Percentiles rank a stretch among this genome's conserved stretches.
Conservation (phyloP, 78 protist genomes). For the Guillardia theta region DNA sequence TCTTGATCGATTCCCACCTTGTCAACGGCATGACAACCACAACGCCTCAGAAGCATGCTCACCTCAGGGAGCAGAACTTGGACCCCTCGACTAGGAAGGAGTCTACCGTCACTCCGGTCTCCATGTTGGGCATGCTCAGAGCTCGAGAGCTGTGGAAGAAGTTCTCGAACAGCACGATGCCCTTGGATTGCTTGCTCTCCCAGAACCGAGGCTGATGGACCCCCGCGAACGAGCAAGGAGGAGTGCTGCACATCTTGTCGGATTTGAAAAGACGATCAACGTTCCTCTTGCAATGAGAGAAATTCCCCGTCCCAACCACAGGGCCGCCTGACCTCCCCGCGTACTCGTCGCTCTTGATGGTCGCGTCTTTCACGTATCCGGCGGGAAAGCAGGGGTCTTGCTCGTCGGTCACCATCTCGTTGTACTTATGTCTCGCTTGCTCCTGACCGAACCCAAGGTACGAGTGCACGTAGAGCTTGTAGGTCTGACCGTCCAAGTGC, state of each 20-base stretch:
- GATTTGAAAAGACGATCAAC: neutral
- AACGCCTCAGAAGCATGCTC: neutral
- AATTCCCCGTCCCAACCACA: neutral
- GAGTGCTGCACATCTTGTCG: neutral
- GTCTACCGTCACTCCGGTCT: neutral
- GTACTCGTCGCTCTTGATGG: neutral
- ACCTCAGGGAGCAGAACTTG: neutral
- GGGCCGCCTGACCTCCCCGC: neutral
- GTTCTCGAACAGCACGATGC: neutral
- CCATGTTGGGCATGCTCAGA: neutral
- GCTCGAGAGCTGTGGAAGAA: neutral
- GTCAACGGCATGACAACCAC: neutral
- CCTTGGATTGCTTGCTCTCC: neutral
- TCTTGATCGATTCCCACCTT: neutral
- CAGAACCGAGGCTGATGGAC: slow-evolving; percentile 22
- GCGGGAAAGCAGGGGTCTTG: neutral
- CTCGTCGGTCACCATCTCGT: neutral
- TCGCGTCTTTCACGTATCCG: neutral
- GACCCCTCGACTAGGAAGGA: neutral
- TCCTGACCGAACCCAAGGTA: slow-evolving; percentile 43
- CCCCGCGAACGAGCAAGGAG: slow-evolving; percentile 15
- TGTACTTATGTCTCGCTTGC: neutral
- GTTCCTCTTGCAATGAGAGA: neutral
- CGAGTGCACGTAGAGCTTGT: slow-evolving; percentile 1
- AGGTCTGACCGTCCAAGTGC: neutral